Percentiles rank a stretch among this genome's conserved stretches.
These are phyloP conservation scores for Flaveria trinervia DNA, from an alignment of 129 eudicot species.

Conservation along the genomic window DNA sequence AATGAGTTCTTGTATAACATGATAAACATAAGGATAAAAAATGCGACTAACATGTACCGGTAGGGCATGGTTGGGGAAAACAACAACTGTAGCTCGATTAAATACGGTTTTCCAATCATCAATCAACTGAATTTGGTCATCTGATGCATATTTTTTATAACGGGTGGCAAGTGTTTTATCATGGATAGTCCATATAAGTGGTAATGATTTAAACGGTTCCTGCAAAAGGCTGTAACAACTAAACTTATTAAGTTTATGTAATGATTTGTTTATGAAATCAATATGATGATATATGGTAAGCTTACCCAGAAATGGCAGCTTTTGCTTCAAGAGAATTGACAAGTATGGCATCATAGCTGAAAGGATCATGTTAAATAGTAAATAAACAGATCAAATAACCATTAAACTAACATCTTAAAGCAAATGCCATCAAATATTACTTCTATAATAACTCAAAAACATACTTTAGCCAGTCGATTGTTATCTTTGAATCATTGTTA, in stretches of 20 bases:
- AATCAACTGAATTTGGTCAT: slow-evolving; percentile 50
- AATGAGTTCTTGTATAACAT: not conserved
- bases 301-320: slow-evolving; percentile 63
- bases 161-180: slow-evolving; percentile 66
- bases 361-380: slow-evolving; percentile 21
- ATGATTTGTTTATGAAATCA: slow-evolving; percentile 11
- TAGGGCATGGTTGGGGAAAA: slow-evolving; percentile 79
- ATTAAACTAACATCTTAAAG: slow-evolving; percentile 4
- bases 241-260: slow-evolving; percentile 43
- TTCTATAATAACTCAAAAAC: slow-evolving; percentile 14
- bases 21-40: not conserved
- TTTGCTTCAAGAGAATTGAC: slow-evolving; percentile 73
- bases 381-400: slow-evolving; percentile 13
- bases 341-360: slow-evolving; percentile 92
- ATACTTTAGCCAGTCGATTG: slow-evolving; percentile 92
- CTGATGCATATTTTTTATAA: slow-evolving; percentile 46
- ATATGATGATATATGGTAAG: slow-evolving; percentile 7
- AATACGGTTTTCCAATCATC: slow-evolving; percentile 71
- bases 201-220: slow-evolving; percentile 88
- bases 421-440: not conserved
- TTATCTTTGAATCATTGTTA: slow-evolving; percentile 35
- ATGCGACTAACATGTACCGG: slow-evolving; percentile 53
- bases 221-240: slow-evolving; percentile 83
- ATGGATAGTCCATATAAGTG: slow-evolving; percentile 86
- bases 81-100: slow-evolving; percentile 74